Evolutionary conservation across 192 early-diverging fungal genomes (phyloP).

Genomic region (Kappamyces sp.): DNA sequence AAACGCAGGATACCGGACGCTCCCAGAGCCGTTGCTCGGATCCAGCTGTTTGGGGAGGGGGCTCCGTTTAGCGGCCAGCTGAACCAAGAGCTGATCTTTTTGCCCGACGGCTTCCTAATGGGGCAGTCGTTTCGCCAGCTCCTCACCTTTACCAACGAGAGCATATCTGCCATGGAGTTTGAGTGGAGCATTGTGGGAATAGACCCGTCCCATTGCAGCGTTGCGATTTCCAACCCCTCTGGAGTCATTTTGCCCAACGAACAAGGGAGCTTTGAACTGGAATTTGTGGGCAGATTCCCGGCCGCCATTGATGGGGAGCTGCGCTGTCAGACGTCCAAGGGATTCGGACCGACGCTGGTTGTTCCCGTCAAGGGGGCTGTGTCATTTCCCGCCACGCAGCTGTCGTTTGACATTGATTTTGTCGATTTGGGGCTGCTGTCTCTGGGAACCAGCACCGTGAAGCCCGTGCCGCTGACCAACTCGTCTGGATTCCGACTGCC

Average conservation of each 20-base stretch:
- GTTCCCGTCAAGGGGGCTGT: conserved; percentile 28
- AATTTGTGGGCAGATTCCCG: conserved; percentile 16
- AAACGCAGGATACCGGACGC: background rate
- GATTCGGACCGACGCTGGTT: conserved; percentile 21
- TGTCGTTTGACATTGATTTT: conserved; percentile 25
- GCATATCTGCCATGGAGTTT: conserved; percentile 32
- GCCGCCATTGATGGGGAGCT: conserved; percentile 24
- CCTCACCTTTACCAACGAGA: conserved; percentile 29
- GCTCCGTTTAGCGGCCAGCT: conserved; percentile 19
- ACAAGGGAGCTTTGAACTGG: conserved; percentile 7
- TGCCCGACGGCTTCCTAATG: conserved; percentile 23
- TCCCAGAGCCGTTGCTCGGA: too few relatives aligned
- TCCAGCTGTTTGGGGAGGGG: conserved; percentile 27
- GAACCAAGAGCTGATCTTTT: conserved; percentile 23
- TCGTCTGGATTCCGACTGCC: conserved; percentile 12
- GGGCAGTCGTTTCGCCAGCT: conserved; percentile 13
- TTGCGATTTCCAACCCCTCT: conserved; percentile 3
- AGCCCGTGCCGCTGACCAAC: conserved; percentile 31
- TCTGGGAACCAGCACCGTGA: conserved; percentile 24
- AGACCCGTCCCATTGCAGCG: conserved; percentile 15
- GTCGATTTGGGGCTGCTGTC: conserved; percentile 44
- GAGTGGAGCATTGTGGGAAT: conserved; percentile 25
- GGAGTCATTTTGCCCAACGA: background rate
- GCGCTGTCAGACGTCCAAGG: conserved; percentile 29
- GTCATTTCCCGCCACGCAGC: conserved; percentile 15